Evolutionary conservation across 345 rosid genomes (phyloP), one percentile per base, ranked within the genome.

Genomic region (Brassica carinata): DNA sequence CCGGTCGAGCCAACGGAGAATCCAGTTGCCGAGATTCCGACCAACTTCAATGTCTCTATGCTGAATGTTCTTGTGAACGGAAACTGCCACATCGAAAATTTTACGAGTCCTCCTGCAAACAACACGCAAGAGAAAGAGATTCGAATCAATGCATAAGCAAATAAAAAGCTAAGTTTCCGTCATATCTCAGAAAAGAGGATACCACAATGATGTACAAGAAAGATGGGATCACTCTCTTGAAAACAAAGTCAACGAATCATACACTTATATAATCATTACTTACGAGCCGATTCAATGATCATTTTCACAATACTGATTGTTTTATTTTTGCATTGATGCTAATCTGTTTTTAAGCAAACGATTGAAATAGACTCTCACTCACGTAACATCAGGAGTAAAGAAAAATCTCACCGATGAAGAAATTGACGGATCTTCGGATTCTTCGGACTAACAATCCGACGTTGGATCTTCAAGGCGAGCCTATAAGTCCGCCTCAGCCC

Each of bases 41-140:
- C 99, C 99, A 45, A 96, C 94, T 86, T 89, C 91, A 68, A 93
- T 79, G 83, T 96, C 98, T 82, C 99, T 87, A 10, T 89, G 79
- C 68, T 96, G 98, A 78, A 96, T 87, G 66, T 86, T 92, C 82
- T 51, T 81, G 78, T 93, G 98, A 79, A 90, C 90, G 10, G 62
- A 78, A 63, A 93, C 80, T 1, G 94, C 97, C 69, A 89, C 78
- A 73, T 93, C 90, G 63, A 91, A 96, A 59, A 84, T 72, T 53
- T 77, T 58, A 9, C 90, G 94, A 34, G 87, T 89, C 75, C 94
- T 91, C 69, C 98, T 96, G 78, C 73, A 31, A 11, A 71, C 15
- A 72, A 34, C 38, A 34, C 33, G 67, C 68, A 23, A 40, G 33
- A n/a, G 19, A 64, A 58, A 43, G 51, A 10, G 62, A 43, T 15